Conservation (phyloP, 179 eudicot genomes). For the Gypsophila paniculata region DNA sequence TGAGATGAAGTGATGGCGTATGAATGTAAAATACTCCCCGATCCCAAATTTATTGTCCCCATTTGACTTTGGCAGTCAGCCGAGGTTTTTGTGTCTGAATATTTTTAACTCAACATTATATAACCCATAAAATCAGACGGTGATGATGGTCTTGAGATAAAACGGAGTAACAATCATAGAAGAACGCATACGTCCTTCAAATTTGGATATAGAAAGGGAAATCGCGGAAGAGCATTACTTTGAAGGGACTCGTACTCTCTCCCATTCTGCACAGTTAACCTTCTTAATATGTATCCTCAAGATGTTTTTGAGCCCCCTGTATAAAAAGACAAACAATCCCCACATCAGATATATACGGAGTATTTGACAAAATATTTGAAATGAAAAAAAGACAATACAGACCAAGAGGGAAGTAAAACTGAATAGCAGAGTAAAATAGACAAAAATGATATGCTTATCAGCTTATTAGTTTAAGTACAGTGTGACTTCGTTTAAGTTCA, state of each 20-base stretch:
- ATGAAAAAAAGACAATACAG: not conserved
- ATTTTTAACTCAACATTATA: no score
- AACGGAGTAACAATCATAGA: no score
- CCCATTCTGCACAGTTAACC: constrained; percentile 68
- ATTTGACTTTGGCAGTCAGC: no score
- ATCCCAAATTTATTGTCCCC: not conserved
- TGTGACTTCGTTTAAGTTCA: not conserved
- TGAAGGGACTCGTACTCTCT: constrained; percentile 69
- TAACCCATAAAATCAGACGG: no score
- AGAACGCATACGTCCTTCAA: no score
- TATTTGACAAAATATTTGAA: not conserved
- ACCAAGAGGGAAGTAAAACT: not conserved
- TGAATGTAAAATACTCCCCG: not conserved
- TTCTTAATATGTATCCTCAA: constrained; percentile 60
- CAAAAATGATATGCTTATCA: not conserved
- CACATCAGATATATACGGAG: constrained; percentile 9
- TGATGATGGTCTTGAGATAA: no score
- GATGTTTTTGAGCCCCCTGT: constrained; percentile 88
- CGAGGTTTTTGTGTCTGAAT: no score
- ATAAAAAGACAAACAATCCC: constrained; percentile 17
- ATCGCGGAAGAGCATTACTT: constrained; percentile 38
- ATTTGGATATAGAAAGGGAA: not conserved
- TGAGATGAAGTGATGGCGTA: not conserved
- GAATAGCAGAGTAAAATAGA: not conserved
- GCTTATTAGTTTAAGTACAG: no score